A percentile compares a stretch with the other conserved stretches of the same genome.
phyloP scores from a whole-genome alignment of 352 stramenopile species.

The Phytophthora nicotianae region DNA sequence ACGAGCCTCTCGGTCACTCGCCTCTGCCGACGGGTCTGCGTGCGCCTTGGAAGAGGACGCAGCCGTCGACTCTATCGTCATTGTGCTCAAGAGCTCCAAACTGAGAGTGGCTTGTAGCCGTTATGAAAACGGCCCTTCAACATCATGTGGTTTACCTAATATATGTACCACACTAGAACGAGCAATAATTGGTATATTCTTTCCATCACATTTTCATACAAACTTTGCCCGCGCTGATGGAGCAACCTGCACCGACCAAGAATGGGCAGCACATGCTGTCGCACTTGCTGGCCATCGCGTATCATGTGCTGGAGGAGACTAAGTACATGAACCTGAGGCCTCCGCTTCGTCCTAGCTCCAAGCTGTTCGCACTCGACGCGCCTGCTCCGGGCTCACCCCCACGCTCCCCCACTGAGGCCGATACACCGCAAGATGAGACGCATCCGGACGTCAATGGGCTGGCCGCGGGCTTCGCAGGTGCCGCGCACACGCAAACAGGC shows the following conservation, averaged over 20 bases:
- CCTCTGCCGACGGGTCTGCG: slow-evolving; percentile 30
- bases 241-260: slow-evolving; percentile 28
- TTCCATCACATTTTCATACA: neutral
- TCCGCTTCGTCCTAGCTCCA: slow-evolving; percentile 78
- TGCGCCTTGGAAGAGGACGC: slow-evolving; percentile 37
- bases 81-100: neutral
- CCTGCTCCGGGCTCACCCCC: slow-evolving; percentile 33
- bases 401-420: slow-evolving; percentile 35
- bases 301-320: slow-evolving; percentile 80
- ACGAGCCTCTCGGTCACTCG: slow-evolving; percentile 64
- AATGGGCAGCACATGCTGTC: slow-evolving; percentile 65
- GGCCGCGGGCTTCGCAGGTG: slow-evolving; percentile 33
- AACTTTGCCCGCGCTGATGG: slow-evolving; percentile 21
- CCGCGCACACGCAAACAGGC: slow-evolving; percentile 30
- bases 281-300: slow-evolving; percentile 73
- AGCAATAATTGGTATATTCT: neutral
- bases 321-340: slow-evolving; percentile 88
- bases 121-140: slow-evolving; percentile 17
- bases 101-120: slow-evolving; percentile 4
- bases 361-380: slow-evolving; percentile 69
- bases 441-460: slow-evolving; percentile 52
- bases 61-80: slow-evolving; percentile 27
- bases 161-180: neutral
- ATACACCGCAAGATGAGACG: slow-evolving; percentile 54
- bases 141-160: slow-evolving; percentile 1